Percentiles rank a stretch among this genome's conserved stretches.
phyloP scores from a whole-genome alignment of 768 basidiomycete genomes.

The Boletus vermiculosoides region DNA sequence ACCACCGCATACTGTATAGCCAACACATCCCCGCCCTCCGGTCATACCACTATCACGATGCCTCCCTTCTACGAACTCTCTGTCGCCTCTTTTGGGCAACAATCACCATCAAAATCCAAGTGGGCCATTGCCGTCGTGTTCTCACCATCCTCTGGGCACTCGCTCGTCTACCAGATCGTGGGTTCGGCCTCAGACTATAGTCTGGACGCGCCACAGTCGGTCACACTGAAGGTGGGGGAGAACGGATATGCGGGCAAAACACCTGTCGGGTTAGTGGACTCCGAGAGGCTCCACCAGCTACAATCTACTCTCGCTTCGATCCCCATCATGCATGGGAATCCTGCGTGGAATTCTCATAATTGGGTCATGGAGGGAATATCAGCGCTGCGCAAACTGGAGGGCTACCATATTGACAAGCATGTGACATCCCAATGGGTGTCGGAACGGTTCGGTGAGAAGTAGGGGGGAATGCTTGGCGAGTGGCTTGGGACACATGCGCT shows the following conservation, averaged over 20 bases:
- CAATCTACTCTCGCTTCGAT: slow-evolving; percentile 29
- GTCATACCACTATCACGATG: slow-evolving; percentile 15
- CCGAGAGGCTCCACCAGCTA: slow-evolving; percentile 28
- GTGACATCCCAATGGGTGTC: slow-evolving; percentile 30
- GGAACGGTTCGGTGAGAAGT: slow-evolving; percentile 29
- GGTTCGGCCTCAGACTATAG: slow-evolving; percentile 29
- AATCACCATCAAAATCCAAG: slow-evolving; percentile 19
- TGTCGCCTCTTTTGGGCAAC: slow-evolving; percentile 27
- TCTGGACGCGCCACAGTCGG: slow-evolving; percentile 33
- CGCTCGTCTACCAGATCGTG: slow-evolving; percentile 32
- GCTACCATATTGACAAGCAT: slow-evolving; percentile 30
- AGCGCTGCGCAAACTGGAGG: slow-evolving; percentile 29
- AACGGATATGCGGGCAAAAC: slow-evolving; percentile 25
- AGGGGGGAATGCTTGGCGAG: slow-evolving; percentile 8
- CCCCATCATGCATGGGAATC: slow-evolving; percentile 27
- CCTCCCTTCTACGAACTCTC: slow-evolving; percentile 36
- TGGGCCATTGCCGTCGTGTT: slow-evolving; percentile 32
- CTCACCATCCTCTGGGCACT: slow-evolving; percentile 28
- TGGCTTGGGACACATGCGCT: slow-evolving; percentile 7
- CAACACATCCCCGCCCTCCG: not conserved
- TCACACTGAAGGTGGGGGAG: slow-evolving; percentile 32
- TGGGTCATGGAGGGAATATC: slow-evolving; percentile 35
- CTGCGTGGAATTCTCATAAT: slow-evolving; percentile 28
- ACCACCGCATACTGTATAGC: not conserved
- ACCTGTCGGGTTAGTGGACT: slow-evolving; percentile 27